Evolutionary conservation across 2,329 filamentous ascomycete species (phyloP).

Genomic region (Talaromyces pinophilus): DNA sequence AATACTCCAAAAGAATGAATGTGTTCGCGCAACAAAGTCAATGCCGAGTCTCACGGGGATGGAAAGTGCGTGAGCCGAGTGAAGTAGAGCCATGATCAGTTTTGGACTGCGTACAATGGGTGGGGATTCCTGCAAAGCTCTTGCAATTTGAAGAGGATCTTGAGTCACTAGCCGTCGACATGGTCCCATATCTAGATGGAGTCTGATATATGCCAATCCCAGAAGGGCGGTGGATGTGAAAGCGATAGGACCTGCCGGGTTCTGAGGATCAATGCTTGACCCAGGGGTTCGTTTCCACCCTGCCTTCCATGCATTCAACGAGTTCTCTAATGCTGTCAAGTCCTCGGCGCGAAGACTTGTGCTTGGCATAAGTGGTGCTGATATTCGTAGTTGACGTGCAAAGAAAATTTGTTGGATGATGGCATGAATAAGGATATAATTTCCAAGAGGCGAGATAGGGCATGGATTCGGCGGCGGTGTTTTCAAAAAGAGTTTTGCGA

Average conservation of each 20-base stretch:
- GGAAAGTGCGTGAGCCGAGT: conserved; percentile 57
- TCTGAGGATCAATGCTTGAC: conserved; percentile 56
- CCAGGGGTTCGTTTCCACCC: conserved; percentile 57
- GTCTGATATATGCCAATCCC: conserved; percentile 50
- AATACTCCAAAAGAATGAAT: conserved; percentile 58
- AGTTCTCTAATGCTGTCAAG: conserved; percentile 47
- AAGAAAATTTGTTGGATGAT: conserved; percentile 58
- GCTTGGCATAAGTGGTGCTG: conserved; percentile 45
- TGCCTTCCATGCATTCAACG: conserved; percentile 54
- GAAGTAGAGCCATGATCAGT: conserved; percentile 53
- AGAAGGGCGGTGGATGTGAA: conserved; percentile 55
- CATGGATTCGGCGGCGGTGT: conserved; percentile 38
- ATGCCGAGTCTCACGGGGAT: conserved; percentile 57
- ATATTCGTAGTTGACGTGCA: conserved; percentile 51
- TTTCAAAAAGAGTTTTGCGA: conserved; percentile 48
- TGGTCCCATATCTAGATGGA: conserved; percentile 52
- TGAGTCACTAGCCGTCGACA: conserved; percentile 51
- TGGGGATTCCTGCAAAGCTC: conserved; percentile 47
- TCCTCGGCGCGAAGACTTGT: conserved; percentile 49
- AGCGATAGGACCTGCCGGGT: conserved; percentile 55
- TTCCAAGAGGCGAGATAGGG: conserved; percentile 53
- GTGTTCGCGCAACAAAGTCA: conserved; percentile 55
- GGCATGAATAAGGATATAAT: conserved; percentile 57
- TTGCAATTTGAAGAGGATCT: conserved; percentile 50
- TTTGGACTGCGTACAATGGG: conserved; percentile 47